These are phyloP conservation scores for Lasiodiplodia sp. DNA, from an alignment of 2,329 filamentous ascomycete genomes.

Conservation along the genomic window DNA sequence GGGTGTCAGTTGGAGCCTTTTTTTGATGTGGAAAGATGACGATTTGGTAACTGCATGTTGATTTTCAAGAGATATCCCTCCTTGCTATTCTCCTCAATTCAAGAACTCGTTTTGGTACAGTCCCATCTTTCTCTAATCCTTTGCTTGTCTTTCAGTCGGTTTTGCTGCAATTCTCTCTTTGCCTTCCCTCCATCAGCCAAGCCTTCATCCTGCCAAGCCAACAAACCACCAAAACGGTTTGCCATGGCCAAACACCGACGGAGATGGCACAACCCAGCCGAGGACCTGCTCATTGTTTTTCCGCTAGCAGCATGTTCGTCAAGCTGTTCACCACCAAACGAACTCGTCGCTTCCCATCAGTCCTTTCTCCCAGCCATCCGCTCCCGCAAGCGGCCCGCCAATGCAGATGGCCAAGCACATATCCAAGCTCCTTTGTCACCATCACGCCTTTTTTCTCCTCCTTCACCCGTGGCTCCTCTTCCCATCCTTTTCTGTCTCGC, in stretches of 20 bases:
- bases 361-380: not conserved
- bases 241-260: not conserved
- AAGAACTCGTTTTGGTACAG: not conserved
- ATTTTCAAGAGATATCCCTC: constrained; percentile 14
- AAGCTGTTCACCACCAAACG: not conserved
- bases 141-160: not conserved
- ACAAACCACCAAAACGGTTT: not conserved
- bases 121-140: not conserved
- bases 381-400: constrained; percentile 14
- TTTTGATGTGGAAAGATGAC: not conserved
- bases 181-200: not conserved
- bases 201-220: not conserved
- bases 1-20: not conserved
- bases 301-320: not conserved
- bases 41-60: not conserved
- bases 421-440: not conserved
- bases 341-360: not conserved
- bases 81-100: not conserved
- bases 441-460: not conserved
- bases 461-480: not conserved
- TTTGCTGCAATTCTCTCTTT: not conserved
- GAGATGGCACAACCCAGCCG: not conserved
- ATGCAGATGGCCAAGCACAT: constrained; percentile 6
- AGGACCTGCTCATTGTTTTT: not conserved
- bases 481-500: not conserved